These are phyloP conservation scores for Croton laevigatus DNA, from an alignment of 441 rosid species.

Conservation along the genomic window DNA sequence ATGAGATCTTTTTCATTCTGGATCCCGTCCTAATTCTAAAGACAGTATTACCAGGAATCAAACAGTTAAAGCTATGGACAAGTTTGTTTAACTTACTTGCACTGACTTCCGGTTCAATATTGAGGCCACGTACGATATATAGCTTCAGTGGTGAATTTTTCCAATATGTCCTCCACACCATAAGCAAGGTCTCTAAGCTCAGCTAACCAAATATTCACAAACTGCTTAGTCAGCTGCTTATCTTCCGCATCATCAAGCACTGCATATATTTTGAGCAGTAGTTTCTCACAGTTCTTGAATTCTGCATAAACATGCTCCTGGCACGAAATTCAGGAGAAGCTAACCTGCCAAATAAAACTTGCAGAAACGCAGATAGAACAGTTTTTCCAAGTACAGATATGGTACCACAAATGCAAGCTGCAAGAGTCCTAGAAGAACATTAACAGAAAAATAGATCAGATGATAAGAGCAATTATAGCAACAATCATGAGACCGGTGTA, in stretches of 20 bases:
- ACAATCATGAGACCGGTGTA: no score
- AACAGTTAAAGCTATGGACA: neutral
- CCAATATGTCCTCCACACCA: constrained; percentile 23
- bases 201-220: constrained; percentile 25
- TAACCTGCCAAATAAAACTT: constrained; percentile 10
- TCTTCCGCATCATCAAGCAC: constrained; percentile 30
- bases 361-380: constrained; percentile 7
- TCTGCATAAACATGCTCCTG: constrained; percentile 15
- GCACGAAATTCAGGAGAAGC: constrained; percentile 15
- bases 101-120: neutral
- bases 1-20: constrained; percentile 1
- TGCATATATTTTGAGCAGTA: constrained; percentile 15
- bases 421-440: no score
- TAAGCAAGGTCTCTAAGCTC: constrained; percentile 29
- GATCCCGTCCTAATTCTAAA: neutral
- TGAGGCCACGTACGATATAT: constrained; percentile 1
- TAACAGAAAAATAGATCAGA: neutral
- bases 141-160: constrained; percentile 19
- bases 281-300: constrained; percentile 18
- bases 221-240: constrained; percentile 19
- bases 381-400: constrained; percentile 12
- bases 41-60: neutral
- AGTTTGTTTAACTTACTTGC: constrained; percentile 11
- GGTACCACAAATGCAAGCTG: neutral
- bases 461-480: neutral